Evolutionary conservation across 306 rosid species (phyloP).

Genomic region (Gleditsia sinensis): DNA sequence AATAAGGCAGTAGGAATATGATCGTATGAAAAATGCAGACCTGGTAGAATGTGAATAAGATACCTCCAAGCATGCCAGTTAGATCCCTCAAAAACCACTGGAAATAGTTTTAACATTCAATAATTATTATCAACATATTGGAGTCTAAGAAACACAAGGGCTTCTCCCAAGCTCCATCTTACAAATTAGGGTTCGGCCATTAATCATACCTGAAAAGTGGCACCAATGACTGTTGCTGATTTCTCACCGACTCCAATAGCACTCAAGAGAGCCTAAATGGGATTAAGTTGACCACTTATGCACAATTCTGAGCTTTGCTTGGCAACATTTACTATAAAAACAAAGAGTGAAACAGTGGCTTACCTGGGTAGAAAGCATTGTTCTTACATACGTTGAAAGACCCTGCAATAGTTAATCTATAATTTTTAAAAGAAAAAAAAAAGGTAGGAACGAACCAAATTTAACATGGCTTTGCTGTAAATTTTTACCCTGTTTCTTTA

Average conservation of each 20-base stretch:
- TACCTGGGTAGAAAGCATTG: conserved; percentile 99
- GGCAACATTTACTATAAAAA: not conserved
- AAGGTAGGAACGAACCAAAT: not conserved
- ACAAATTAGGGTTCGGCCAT: conserved; percentile 15
- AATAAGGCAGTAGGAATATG: conserved; percentile 1
- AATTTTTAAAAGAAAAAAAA: conserved; percentile 29
- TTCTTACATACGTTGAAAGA: conserved; percentile 88
- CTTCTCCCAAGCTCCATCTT: conserved; percentile 30
- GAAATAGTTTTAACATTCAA: conserved; percentile 40
- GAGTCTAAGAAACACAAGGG: conserved; percentile 33
- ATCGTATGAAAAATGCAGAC: conserved; percentile 38
- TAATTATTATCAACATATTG: conserved; percentile 26
- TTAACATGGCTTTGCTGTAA: conserved; percentile 5
- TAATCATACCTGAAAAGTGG: conserved; percentile 88
- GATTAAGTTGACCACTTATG: conserved; percentile 20
- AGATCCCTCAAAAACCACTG: conserved; percentile 99
- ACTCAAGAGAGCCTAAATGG: conserved; percentile 78
- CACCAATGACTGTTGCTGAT: conserved; percentile 94
- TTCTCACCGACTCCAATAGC: conserved; percentile 98
- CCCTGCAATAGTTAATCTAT: conserved; percentile 53
- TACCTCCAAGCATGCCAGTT: conserved; percentile 98
- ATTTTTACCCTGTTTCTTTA: too few species aligned
- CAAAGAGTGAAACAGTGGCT: conserved; percentile 22
- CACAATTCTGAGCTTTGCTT: not conserved
- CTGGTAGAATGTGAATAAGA: conserved; percentile 96